Conservation (phyloP, 768 basidiomycete genomes). For the Multifurca ochricompacta region DNA sequence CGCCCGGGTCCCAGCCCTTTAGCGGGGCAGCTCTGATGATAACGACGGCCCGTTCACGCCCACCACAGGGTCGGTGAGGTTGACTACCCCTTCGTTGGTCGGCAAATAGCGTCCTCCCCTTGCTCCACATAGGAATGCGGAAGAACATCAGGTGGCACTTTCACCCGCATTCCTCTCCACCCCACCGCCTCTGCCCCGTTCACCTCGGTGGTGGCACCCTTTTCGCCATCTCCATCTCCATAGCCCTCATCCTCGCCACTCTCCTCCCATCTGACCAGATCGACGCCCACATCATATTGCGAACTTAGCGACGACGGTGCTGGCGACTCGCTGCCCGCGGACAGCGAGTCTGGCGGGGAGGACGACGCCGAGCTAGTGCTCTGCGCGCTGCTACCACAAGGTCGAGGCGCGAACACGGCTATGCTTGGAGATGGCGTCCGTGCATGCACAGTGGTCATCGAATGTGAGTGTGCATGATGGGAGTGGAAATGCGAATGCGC, state of each 20-base stretch:
- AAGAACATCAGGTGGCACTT: not conserved
- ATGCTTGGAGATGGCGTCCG: constrained; percentile 32
- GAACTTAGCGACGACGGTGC: constrained; percentile 51
- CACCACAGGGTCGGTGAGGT: not conserved
- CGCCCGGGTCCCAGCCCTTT: not conserved
- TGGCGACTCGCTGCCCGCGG: constrained; percentile 47
- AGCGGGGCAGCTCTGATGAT: not conserved
- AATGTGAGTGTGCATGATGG: constrained; percentile 43
- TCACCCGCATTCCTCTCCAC: not conserved
- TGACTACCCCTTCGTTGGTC: not conserved
- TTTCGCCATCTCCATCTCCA: no score
- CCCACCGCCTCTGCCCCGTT: not conserved
- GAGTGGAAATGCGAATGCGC: constrained; percentile 19
- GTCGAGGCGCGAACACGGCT: constrained; percentile 11
- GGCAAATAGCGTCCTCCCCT: not conserved
- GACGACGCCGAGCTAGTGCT: constrained; percentile 17
- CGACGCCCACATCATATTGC: constrained; percentile 26
- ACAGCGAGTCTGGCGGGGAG: constrained; percentile 28
- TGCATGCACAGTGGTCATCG: constrained; percentile 42
- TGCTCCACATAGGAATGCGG: not conserved
- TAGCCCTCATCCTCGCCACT: constrained; percentile 23
- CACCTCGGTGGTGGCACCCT: constrained; percentile 2
- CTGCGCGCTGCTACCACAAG: not conserved
- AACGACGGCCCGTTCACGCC: not conserved
- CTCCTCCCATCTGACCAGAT: constrained; percentile 13